These are phyloP conservation scores for Vigna unguiculata DNA, from an alignment of 306 rosid genomes.

Conservation along the genomic window DNA sequence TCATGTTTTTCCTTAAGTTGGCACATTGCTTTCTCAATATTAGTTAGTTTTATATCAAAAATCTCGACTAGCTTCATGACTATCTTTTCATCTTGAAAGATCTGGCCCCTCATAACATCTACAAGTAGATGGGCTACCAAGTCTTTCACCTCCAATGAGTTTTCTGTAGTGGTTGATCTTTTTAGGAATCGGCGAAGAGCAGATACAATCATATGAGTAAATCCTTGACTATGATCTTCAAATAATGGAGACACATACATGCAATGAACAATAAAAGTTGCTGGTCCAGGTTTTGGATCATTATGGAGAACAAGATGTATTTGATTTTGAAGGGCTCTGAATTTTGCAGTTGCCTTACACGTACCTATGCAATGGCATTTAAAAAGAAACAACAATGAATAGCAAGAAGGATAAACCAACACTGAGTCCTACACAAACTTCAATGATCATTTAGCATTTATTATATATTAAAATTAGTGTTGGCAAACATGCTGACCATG, in stretches of 20 bases:
- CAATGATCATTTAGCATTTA: no score
- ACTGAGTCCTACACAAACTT: no score
- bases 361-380: slow-evolving; percentile 69
- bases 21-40: slow-evolving; percentile 70
- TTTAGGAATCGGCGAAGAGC: slow-evolving; percentile 72
- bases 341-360: slow-evolving; percentile 83
- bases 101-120: slow-evolving; percentile 72
- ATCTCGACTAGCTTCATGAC: slow-evolving; percentile 73
- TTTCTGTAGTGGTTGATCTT: slow-evolving; percentile 50
- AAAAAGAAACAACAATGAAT: slow-evolving; percentile 47
- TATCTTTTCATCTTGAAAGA: slow-evolving; percentile 74
- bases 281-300: slow-evolving; percentile 88
- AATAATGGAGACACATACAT: slow-evolving; percentile 77
- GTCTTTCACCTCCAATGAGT: slow-evolving; percentile 60
- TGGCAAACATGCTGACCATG: no score
- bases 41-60: slow-evolving; percentile 67
- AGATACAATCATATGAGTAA: slow-evolving; percentile 87
- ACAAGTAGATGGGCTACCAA: slow-evolving; percentile 74
- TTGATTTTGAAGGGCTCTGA: slow-evolving; percentile 88
- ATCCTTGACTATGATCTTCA: slow-evolving; percentile 72
- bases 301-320: slow-evolving; percentile 77
- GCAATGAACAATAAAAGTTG: slow-evolving; percentile 80
- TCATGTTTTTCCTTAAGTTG: slow-evolving; percentile 50
- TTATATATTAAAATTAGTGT: no score
- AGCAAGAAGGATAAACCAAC: slow-evolving; percentile 10